Conservation (phyloP, 108 stramenopile species). For the Pseudonitzschia pungens region DNA sequence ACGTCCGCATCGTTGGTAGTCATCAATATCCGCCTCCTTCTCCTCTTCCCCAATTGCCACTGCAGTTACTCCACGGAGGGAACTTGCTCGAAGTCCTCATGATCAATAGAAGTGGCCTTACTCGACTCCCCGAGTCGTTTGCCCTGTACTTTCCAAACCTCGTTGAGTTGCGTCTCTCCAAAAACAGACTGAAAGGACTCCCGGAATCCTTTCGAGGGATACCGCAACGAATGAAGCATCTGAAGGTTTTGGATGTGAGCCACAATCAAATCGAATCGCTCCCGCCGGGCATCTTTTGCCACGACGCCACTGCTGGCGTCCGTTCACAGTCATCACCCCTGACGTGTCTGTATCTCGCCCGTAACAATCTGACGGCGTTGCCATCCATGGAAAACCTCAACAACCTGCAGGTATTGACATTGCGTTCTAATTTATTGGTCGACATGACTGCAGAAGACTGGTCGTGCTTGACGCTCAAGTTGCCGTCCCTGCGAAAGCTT, state of each 20-base stretch:
- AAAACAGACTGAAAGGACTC: slow-evolving; percentile 14
- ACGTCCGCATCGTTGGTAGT: neutral
- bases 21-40: neutral
- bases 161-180: slow-evolving; percentile 25
- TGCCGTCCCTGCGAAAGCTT: neutral
- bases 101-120: slow-evolving; percentile 10
- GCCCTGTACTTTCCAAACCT: slow-evolving; percentile 43
- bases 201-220: slow-evolving; percentile 28
- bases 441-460: neutral
- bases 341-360: neutral
- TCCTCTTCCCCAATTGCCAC: slow-evolving; percentile 10
- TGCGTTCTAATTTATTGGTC: neutral
- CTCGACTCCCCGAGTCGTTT: slow-evolving; percentile 24
- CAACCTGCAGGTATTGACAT: neutral
- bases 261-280: slow-evolving; percentile 3
- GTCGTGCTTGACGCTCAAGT: slow-evolving; percentile 4
- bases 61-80: slow-evolving; percentile 14
- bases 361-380: neutral
- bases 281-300: neutral
- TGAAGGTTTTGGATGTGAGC: neutral
- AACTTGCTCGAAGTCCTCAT: slow-evolving; percentile 5
- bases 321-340: neutral
- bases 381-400: neutral
- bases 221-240: neutral
- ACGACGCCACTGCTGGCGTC: neutral